Evolutionary conservation across 805 yeast species (phyloP), one percentile per base, ranked within the genome.

Genomic region (Candida dendrica): DNA sequence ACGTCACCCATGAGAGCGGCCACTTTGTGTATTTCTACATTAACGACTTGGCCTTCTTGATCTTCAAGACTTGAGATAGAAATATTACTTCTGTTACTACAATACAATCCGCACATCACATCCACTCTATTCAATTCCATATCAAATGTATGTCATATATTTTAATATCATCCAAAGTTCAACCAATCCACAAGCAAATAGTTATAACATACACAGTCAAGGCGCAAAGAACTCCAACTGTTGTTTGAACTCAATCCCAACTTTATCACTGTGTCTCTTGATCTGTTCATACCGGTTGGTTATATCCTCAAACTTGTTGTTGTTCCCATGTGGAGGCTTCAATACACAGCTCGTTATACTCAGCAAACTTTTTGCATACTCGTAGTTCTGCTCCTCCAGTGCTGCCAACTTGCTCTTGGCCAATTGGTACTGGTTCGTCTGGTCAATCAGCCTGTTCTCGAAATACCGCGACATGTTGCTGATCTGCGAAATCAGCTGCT

Each of bases 1-100:
- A 80, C 56, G 88, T 85, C 16, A 81, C 90, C 11, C 93, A 85
- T 55, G 86, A 84, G 60, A 77, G 77, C 49, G 90, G 89, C 1
- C 71, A 69, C 52, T 85, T 85, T 53, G 66, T 79, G 11, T 84
- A 85, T 55, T 82, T 79, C 54, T 84, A 83, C 63, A 69, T 82
- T 49, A 90, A 79, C 30, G 76, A 77, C 34, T 63, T 74, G 41
- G 93, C 93, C 3, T 72, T 81, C 50, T 64, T 84, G 47, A 66
- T 81, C 8, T 84, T 84, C 63, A 84, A 79, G 62, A 82, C 87
- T 38, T 76, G 81, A 31, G 24, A 6, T 79, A 61, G 52, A 13
- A 16, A 4, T 32, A 32, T n/a, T n/a, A n/a, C n/a, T n/a, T n/a
- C n/a, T n/a, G n/a, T n/a, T 17, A 32, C 34, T 15, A 6, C 19